These are phyloP conservation scores for Psilocybe cubensis DNA, from an alignment of 768 basidiomycete genomes.

Conservation along the genomic window DNA sequence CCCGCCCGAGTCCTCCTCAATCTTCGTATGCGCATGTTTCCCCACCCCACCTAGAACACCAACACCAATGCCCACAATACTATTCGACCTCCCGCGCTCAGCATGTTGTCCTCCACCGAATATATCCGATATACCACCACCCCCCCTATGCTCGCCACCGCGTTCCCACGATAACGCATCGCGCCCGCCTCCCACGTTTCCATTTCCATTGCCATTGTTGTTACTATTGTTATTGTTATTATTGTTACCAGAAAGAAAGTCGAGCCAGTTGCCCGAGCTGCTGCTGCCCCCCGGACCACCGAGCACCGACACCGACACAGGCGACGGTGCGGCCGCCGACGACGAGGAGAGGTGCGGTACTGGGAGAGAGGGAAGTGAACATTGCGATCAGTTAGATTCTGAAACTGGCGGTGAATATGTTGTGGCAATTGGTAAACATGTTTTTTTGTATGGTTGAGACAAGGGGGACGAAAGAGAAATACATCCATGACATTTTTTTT, in stretches of 20 bases:
- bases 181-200: slow-evolving; percentile 11
- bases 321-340: slow-evolving; percentile 18
- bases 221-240: slow-evolving; percentile 10
- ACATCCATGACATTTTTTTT: too few species aligned
- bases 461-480: background rate
- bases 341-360: slow-evolving; percentile 17
- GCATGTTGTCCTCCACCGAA: slow-evolving; percentile 12
- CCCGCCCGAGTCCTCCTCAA: slow-evolving; percentile 3
- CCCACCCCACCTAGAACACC: background rate
- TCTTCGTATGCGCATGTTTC: slow-evolving; percentile 6
- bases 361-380: too few species aligned
- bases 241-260: slow-evolving; percentile 31
- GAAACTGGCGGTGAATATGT: slow-evolving; percentile 8
- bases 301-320: slow-evolving; percentile 11
- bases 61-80: background rate
- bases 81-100: slow-evolving; percentile 5
- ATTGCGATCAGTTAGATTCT: slow-evolving; percentile 14
- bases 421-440: background rate
- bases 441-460: background rate
- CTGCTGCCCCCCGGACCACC: slow-evolving; percentile 10
- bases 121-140: slow-evolving; percentile 13
- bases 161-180: slow-evolving; percentile 35
- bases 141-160: too few species aligned
- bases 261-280: slow-evolving; percentile 31
- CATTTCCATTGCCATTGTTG: slow-evolving; percentile 15